phyloP scores from a whole-genome alignment of 768 basidiomycete genomes.

The Suillus plorans region DNA sequence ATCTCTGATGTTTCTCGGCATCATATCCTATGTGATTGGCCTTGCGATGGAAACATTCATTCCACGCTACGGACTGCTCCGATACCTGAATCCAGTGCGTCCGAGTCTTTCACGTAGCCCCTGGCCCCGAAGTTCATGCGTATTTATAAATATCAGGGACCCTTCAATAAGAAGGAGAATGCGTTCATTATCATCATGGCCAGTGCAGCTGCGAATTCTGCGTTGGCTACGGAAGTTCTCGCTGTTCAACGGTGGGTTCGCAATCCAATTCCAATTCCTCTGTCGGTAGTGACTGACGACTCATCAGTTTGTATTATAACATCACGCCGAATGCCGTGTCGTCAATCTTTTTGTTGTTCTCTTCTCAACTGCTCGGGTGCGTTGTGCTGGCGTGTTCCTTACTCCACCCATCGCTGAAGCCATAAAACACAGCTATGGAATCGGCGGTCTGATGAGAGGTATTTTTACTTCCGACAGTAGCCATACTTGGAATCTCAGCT shows the following conservation, averaged over 20 bases:
- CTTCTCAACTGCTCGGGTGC: slow-evolving; percentile 36
- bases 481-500: background rate
- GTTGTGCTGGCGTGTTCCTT: background rate
- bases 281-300: background rate
- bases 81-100: slow-evolving; percentile 49
- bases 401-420: background rate
- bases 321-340: slow-evolving; percentile 45
- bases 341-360: slow-evolving; percentile 44
- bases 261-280: too few species aligned
- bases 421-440: slow-evolving; percentile 36
- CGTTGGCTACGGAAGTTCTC: slow-evolving; percentile 53
- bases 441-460: slow-evolving; percentile 55
- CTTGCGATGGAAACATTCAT: slow-evolving; percentile 45
- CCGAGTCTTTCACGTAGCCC: too few species aligned
- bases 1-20: slow-evolving; percentile 53
- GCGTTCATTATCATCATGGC: slow-evolving; percentile 60
- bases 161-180: slow-evolving; percentile 62
- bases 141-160: slow-evolving; percentile 35
- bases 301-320: slow-evolving; percentile 42
- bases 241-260: slow-evolving; percentile 42
- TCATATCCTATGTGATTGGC: slow-evolving; percentile 52
- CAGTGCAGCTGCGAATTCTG: slow-evolving; percentile 51
- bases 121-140: background rate
- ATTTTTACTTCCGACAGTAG: slow-evolving; percentile 9
- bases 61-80: slow-evolving; percentile 44